Base-by-base conservation (phyloP, 371 early-diverging fungal genomes). In the Nematocida sp. region DNA sequence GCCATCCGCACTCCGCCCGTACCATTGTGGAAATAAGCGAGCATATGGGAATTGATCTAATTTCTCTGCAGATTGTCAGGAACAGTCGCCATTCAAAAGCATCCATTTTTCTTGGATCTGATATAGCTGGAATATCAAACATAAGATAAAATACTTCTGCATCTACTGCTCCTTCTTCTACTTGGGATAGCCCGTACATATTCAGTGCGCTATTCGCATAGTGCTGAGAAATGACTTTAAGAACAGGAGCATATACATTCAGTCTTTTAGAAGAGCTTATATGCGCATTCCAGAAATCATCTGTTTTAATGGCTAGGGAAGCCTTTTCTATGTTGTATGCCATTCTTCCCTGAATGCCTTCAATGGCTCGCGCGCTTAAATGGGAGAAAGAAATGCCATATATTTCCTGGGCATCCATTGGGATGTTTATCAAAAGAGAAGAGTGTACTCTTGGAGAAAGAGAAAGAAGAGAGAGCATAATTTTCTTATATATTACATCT, bases 91-190 rank as follows among this genome's bases (percentile, higher is more conserved):
- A 71, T 49, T 71, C 75, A 57, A 59, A 71, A 18, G 32, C 20
- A 28, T 38, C 32, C 75, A 71, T 71, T 20, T 61, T 36, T 28
- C 59, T 51, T 38, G 59, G 39, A 39, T 71, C 30, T 3, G 13
- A 2, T 9, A 71, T 59, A 4, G 75, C 61, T 16, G 75, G 63
- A 16, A 71, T 71, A 30, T 71, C 75, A 63, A 71, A 71, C 39
- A 71, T 77, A 38, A 71, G 38, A 33, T 61, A 71, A 38, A 71
- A 71, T 38, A 71, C 47, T 51, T 71, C 75, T 35, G 75, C 16
- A 33, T 61, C 63, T 13, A 71, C 48, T n/a, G 75, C 75, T 28
- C 28, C 63, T 39, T 71, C 54, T 33, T 71, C 75, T 16, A 53
- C 61, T 49, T 50, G 56, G 35, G 75, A 36, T 28, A 71, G 38